These are phyloP conservation scores for Camelina sativa DNA, from an alignment of 345 rosid genomes.

Conservation along the genomic window DNA sequence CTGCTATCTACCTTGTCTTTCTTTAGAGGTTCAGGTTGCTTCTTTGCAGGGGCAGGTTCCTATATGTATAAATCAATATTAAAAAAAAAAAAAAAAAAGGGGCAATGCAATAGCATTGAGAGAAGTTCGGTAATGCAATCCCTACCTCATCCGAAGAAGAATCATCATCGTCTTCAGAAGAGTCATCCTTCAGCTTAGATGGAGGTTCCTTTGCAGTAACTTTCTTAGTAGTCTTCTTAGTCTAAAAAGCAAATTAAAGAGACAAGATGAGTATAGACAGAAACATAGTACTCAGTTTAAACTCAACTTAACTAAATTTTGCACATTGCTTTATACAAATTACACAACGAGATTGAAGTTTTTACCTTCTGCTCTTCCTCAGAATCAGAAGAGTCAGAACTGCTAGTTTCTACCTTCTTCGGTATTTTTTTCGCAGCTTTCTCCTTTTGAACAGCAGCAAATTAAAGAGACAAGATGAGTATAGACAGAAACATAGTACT, in stretches of 20 bases:
- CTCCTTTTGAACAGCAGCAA: constrained; percentile 45
- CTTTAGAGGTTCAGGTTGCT: constrained; percentile 32
- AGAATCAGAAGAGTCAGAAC: constrained; percentile 46
- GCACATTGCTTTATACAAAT: background rate
- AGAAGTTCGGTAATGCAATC: background rate
- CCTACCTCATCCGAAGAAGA: constrained; percentile 49
- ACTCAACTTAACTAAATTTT: background rate
- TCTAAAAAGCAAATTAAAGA: background rate
- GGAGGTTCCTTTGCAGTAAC: constrained; percentile 43
- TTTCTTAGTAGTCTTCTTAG: constrained; percentile 15
- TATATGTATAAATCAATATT: background rate
- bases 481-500: background rate
- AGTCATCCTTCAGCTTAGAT: constrained; percentile 41
- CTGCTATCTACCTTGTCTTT: constrained; percentile 41
- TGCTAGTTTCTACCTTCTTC: constrained; percentile 45
- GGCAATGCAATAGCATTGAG: background rate
- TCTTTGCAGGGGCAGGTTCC: constrained; percentile 39
- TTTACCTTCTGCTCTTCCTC: constrained; percentile 62
- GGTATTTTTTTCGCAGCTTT: constrained; percentile 49
- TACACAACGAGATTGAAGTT: background rate
- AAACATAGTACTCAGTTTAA: background rate
- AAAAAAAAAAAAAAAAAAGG: background rate
- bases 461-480: background rate
- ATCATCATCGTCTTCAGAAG: constrained; percentile 41
- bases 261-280: background rate